Evolutionary conservation across 305 asterid species (phyloP), one percentile per base, ranked within the genome.

Genomic region (Rubia tinctorum): DNA sequence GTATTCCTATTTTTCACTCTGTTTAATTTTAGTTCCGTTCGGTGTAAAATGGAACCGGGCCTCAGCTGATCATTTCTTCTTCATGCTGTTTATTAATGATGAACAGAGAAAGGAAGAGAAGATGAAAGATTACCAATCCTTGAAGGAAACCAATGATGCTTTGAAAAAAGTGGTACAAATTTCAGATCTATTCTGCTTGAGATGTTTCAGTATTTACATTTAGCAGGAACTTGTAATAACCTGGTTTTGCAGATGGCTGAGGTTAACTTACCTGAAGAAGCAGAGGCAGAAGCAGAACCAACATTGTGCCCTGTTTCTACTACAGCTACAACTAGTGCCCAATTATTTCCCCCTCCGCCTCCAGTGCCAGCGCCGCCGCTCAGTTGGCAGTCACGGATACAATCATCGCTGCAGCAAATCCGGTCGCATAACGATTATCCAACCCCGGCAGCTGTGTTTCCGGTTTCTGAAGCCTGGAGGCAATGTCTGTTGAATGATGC

Each of bases 61-160:
- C 22, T 14, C 13, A 53, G 22, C 23, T 18, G 59, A 17, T 53
- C 1, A 47, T 44, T 45, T 65, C 42, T 18, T 64, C 37, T 56
- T 42, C 5, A 14, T 53, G 14, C 27, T 51, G 25, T 69, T 45
- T 73, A 49, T 70, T 30, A 69, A 53, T 70, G 51, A 63, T 72
- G 75, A 70, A 61, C 75, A 89, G 97, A 79, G 75, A 80, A 84
- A 75, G 88, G 89, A 87, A 81, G 73, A 82, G 78, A 95, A 84
- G 7, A 30, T 73, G 72, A 72, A 69, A 77, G 83, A 83, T 73
- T 83, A 72, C 68, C 73, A 71, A 58, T 76, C 82, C 39, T 58
- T 88, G 86, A 87, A 80, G 73, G 80, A 65, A 20, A 67, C 73
- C 77, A 88, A 88, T 59, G 71, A 75, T 40, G 49, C 67, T 81